Base-by-base conservation (phyloP, 768 basidiomycete genomes). In the Suillus alpinus region DNA sequence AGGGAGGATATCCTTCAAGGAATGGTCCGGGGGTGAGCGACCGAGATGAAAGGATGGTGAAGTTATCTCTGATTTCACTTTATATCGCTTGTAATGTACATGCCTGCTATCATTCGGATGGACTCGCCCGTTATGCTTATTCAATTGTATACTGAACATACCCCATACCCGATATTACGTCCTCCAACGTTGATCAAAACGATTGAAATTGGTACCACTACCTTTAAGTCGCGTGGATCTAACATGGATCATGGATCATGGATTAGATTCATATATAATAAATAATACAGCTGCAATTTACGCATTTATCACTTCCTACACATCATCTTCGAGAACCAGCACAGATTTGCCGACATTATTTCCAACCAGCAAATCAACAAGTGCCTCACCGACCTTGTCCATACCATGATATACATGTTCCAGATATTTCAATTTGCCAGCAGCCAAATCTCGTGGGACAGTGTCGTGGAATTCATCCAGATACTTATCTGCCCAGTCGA, bases 361-460 rank as follows among this genome's bases (percentile, higher is more conserved):
- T 6, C 79, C 78, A 55, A 65, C 68, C 56, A 67, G 71, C 23
- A 76, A 67, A n/a, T 68, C 73, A 8, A 78, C 41, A 31, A 83
- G 70, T 0, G 74, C 78, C 46, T 78, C 73, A 5, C 73, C 76
- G 4, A 67, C 74, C 18, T 66, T 67, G 39, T 81, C 80, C 39
- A 86, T 69, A 2, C 84, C 84, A 6, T 69, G 67, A 9, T 68
- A 75, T 1, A 83, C 59, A 44, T 84, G 77, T 62, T 86, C 85
- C 8, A 63, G 70, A 51, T 79, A 76, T 67, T 80, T 81, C 55
- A 85, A 61, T 65, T 83, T 76, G 3, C 84, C 83, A 3, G 68
- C 73, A 4, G 75, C 78, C 36, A 86, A 64, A 46, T 73, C 70
- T 5, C 68, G 66, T 4, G 82, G 79, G 2, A 85, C 57, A 5